Conservation (phyloP, 371 early-diverging fungal genomes). For the Conidiobolus incongruus region DNA sequence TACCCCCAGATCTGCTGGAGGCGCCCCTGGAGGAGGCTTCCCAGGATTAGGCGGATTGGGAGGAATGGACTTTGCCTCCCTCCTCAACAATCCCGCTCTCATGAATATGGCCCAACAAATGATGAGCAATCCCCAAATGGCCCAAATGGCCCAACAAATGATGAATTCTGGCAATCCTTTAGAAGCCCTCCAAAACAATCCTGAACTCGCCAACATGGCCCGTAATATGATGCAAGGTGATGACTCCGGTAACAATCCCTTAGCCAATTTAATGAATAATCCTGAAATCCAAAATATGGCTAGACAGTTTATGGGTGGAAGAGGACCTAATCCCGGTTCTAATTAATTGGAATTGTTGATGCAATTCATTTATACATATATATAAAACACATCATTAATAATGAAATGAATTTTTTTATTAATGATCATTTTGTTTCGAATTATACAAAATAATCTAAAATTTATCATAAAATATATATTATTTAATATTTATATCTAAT, state of each 20-base stretch:
- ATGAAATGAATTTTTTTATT: neutral
- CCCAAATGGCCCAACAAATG: constrained; percentile 64
- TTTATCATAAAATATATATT: neutral
- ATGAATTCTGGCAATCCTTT: constrained; percentile 27
- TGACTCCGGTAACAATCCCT: neutral
- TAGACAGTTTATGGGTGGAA: constrained; percentile 56
- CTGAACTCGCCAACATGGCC: neutral
- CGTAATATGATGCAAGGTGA: constrained; percentile 6
- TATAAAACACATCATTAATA: neutral
- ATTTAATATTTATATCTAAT: neutral
- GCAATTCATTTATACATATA: neutral
- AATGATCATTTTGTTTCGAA: neutral
- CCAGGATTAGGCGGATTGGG: constrained; percentile 33
- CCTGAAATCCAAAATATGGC: constrained; percentile 88
- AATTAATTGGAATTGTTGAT: constrained; percentile 4
- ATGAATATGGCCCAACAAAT: constrained; percentile 87
- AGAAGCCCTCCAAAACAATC: neutral
- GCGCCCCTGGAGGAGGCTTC: constrained; percentile 8
- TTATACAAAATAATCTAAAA: neutral
- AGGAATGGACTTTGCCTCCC: constrained; percentile 35
- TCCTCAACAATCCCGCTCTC: constrained; percentile 76
- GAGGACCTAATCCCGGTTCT: constrained; percentile 4
- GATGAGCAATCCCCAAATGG: constrained; percentile 82
- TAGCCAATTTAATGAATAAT: constrained; percentile 41
- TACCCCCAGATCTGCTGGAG: constrained; percentile 4